Evolutionary conservation across 2,329 filamentous ascomycete species (phyloP).

Genomic region (Aspergillus calidoustus): DNA sequence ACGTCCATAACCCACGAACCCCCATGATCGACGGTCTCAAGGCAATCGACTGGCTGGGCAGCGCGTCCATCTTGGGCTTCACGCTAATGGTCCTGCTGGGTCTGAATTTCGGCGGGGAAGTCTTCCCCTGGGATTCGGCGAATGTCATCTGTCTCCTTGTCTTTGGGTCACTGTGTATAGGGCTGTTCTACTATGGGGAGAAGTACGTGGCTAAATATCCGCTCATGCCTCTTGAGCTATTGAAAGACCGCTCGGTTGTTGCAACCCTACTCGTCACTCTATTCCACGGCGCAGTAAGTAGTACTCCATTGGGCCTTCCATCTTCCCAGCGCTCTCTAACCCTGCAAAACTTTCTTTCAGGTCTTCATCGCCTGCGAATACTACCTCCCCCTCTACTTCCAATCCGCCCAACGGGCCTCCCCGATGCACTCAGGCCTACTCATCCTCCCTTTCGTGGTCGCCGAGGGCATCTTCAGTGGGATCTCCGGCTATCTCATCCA

Average conservation of each 20-base stretch:
- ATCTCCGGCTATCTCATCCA: constrained; percentile 67
- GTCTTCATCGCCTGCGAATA: constrained; percentile 73
- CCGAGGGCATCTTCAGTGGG: constrained; percentile 63
- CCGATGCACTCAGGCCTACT: constrained; percentile 71
- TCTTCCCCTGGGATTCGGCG: constrained; percentile 56
- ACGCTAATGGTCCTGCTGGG: constrained; percentile 58
- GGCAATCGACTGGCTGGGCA: constrained; percentile 60
- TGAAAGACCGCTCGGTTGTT: not conserved
- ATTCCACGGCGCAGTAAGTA: not conserved
- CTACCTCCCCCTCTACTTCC: constrained; percentile 78
- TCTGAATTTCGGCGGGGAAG: constrained; percentile 57
- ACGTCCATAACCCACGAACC: constrained; percentile 61
- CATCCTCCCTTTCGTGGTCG: constrained; percentile 66
- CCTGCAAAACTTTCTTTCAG: not conserved
- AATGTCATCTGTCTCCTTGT: constrained; percentile 45
- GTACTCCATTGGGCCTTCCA: too few relatives aligned
- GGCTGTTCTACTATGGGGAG: not conserved
- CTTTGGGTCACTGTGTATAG: not conserved
- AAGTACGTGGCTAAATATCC: not conserved
- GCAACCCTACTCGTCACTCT: not conserved
- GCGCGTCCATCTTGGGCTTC: constrained; percentile 52
- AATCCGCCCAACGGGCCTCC: constrained; percentile 65
- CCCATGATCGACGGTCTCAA: constrained; percentile 51
- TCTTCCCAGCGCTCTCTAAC: too few relatives aligned
- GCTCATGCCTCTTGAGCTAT: not conserved